These are phyloP conservation scores for Annona cherimola DNA, from an alignment of 164 flowering plant species.

Conservation along the genomic window DNA sequence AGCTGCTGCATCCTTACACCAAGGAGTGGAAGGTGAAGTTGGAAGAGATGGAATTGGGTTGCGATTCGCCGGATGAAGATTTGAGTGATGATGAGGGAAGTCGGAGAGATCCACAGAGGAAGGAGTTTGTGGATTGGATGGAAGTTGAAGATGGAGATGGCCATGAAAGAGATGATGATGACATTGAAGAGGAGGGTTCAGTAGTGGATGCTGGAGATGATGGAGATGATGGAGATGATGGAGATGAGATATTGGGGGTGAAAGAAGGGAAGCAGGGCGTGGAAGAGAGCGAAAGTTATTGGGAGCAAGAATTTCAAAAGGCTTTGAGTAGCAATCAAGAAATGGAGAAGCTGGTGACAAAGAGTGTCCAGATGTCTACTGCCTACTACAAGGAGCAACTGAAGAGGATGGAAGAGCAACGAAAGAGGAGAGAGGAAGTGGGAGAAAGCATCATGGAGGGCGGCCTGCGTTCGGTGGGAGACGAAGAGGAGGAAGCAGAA, in stretches of 20 bases:
- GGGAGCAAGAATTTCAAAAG: conserved; percentile 77
- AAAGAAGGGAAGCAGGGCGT: conserved; percentile 27
- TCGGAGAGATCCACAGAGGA: conserved; percentile 12
- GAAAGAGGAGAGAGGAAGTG: conserved; percentile 7
- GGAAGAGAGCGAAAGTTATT: conserved; percentile 55
- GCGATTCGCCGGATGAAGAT: conserved; percentile 74
- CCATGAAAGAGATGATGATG: conserved; percentile 21
- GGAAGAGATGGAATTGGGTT: conserved; percentile 92
- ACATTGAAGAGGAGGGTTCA: no score
- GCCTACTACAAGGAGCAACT: conserved; percentile 42
- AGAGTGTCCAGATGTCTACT: conserved; percentile 39
- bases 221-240: conserved; percentile 29
- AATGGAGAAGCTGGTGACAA: conserved; percentile 59
- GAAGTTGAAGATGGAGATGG: conserved; percentile 45
- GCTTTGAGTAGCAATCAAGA: conserved; percentile 53
- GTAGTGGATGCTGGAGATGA: conserved; percentile 23
- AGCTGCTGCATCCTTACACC: conserved; percentile 83
- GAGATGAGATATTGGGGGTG: conserved; percentile 32
- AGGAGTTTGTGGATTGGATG: conserved; percentile 53
- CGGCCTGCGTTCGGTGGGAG: not conserved
- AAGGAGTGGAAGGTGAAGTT: conserved; percentile 90
- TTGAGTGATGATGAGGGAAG: conserved; percentile 38
- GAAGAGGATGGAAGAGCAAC: conserved; percentile 30
- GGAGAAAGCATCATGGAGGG: conserved; percentile 7
- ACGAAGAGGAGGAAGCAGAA: conserved; percentile 20